Conservation (phyloP, 345 rosid genomes). For the Punica granatum region DNA sequence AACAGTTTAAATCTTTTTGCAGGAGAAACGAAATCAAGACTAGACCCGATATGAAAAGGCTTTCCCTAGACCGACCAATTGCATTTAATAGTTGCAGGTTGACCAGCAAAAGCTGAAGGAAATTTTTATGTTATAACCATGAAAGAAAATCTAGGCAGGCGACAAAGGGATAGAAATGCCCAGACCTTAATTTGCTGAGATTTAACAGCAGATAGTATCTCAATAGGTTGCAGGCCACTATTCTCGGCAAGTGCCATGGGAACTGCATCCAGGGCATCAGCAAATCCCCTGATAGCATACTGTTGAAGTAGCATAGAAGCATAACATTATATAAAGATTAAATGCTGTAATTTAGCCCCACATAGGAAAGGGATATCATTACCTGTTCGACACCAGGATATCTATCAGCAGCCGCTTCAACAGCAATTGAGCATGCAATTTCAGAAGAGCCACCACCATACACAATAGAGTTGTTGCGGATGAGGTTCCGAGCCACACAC, state of each 20-base stretch:
- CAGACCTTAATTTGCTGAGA: constrained; percentile 80
- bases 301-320: constrained; percentile 21
- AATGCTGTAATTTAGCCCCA: background rate
- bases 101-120: background rate
- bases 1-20: background rate
- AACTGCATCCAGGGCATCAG: constrained; percentile 81
- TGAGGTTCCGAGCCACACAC: constrained; percentile 92
- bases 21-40: background rate
- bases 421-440: constrained; percentile 86
- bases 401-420: constrained; percentile 85
- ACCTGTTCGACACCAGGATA: constrained; percentile 98
- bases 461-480: constrained; percentile 83
- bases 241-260: constrained; percentile 99
- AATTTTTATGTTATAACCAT: background rate
- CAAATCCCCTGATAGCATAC: constrained; percentile 93
- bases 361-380: background rate
- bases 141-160: background rate
- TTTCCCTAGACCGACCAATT: background rate
- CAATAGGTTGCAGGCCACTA: constrained; percentile 93
- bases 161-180: background rate
- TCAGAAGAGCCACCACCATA: constrained; percentile 98
- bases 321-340: background rate
- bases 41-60: background rate
- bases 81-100: background rate
- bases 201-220: constrained; percentile 89